Conservation (phyloP, 2,329 filamentous ascomycete genomes). For the Orbilia oligospora region DNA sequence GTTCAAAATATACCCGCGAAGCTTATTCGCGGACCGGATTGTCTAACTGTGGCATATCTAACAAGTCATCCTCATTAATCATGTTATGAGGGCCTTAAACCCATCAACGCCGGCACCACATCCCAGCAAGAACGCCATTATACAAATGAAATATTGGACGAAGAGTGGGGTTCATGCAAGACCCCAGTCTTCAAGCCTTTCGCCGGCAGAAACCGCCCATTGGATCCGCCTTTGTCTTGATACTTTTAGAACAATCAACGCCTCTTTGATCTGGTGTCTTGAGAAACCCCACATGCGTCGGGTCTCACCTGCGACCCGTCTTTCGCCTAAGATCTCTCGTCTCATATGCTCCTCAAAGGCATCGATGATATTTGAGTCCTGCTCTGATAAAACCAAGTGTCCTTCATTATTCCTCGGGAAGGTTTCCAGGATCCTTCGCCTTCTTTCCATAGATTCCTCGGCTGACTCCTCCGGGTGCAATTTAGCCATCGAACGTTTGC, state of each 20-base stretch:
- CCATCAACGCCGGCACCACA: slow-evolving; percentile 1
- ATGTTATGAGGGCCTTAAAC: not conserved
- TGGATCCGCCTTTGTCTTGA: slow-evolving; percentile 57
- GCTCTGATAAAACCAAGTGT: slow-evolving; percentile 42
- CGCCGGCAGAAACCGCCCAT: slow-evolving; percentile 52
- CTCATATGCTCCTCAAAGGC: slow-evolving; percentile 51
- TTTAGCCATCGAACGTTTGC: slow-evolving; percentile 36
- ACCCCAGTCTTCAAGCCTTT: slow-evolving; percentile 55
- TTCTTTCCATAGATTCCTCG: slow-evolving; percentile 44
- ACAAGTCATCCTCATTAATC: not conserved
- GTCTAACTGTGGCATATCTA: not conserved
- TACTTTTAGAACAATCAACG: slow-evolving; percentile 47
- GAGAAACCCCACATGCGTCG: slow-evolving; percentile 57
- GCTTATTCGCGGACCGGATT: not conserved
- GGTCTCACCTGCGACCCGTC: slow-evolving; percentile 49
- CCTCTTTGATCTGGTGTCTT: slow-evolving; percentile 56
- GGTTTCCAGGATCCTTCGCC: slow-evolving; percentile 33
- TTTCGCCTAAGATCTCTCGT: slow-evolving; percentile 51
- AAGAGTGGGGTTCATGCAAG: slow-evolving; percentile 30
- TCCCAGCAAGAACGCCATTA: slow-evolving; percentile 1
- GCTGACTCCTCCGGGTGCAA: slow-evolving; percentile 47
- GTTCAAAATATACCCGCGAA: slow-evolving; percentile 11
- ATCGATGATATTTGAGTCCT: slow-evolving; percentile 46
- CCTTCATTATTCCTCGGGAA: slow-evolving; percentile 41
- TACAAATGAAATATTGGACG: slow-evolving; percentile 10